Percentiles rank a stretch among this genome's conserved stretches.
Evolutionary conservation across 352 stramenopile genomes (phyloP).

Genomic region (Phytophthora aleatoria): DNA sequence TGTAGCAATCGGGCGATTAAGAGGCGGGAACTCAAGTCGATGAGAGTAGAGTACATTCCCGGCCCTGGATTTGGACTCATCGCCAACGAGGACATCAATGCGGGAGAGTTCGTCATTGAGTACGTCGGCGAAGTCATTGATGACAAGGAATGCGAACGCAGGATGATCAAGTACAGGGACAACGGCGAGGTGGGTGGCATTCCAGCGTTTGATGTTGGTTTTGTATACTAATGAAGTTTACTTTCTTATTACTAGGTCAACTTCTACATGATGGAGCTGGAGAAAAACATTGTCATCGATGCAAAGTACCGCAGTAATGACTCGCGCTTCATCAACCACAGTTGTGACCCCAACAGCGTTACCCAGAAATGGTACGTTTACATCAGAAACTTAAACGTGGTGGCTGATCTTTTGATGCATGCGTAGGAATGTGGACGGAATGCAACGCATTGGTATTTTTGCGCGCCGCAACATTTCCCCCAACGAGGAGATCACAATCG

Average conservation of each 20-base stretch:
- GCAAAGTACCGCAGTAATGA: conserved; percentile 91
- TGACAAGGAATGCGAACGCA: conserved; percentile 76
- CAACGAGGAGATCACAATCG: conserved; percentile 82
- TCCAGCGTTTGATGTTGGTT: not conserved
- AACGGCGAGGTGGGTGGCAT: conserved; percentile 52
- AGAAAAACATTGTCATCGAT: conserved; percentile 87
- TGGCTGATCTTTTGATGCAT: not conserved
- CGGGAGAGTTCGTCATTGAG: conserved; percentile 91
- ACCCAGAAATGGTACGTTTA: conserved; percentile 90
- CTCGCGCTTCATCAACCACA: conserved; percentile 96
- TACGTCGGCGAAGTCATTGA: conserved; percentile 95
- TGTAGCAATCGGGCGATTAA: conserved; percentile 82
- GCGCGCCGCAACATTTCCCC: conserved; percentile 57
- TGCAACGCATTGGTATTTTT: conserved; percentile 83
- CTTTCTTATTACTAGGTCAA: conserved; percentile 47
- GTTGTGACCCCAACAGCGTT: conserved; percentile 93
- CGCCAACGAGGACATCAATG: conserved; percentile 73
- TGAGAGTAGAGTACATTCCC: conserved; percentile 73
- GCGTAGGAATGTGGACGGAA: conserved; percentile 66
- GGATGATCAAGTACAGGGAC: conserved; percentile 62
- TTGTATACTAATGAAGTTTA: not conserved
- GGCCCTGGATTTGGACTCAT: conserved; percentile 92
- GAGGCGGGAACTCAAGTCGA: conserved; percentile 64
- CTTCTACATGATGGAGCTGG: conserved; percentile 90
- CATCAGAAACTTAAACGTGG: not conserved